These are phyloP conservation scores for Phialophora verrucosa DNA, from an alignment of 2,329 filamentous ascomycete genomes.

Conservation along the genomic window DNA sequence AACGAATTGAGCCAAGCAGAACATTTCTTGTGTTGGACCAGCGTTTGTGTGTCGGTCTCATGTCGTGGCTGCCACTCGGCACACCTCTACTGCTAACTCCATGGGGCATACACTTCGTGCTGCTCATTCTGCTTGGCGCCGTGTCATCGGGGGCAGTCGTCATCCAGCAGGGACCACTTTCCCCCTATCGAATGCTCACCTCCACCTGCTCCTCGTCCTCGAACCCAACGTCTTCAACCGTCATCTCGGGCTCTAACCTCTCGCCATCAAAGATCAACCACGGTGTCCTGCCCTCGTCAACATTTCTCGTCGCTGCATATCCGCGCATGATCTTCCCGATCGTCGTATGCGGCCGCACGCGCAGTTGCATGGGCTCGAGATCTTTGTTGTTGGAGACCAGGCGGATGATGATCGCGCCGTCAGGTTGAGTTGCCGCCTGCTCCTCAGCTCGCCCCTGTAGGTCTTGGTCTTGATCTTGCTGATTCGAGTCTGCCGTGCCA, in stretches of 20 bases:
- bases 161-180: not conserved
- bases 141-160: not conserved
- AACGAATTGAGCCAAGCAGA: conserved; percentile 1
- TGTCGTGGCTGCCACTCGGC: not conserved
- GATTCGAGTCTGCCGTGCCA: not conserved
- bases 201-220: conserved; percentile 77
- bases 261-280: conserved; percentile 78
- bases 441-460: conserved; percentile 3
- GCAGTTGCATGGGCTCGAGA: conserved; percentile 58
- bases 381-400: conserved; percentile 56
- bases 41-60: not conserved
- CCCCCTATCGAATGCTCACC: conserved; percentile 65
- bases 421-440: conserved; percentile 34
- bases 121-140: not conserved
- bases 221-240: conserved; percentile 71
- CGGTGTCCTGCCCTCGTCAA: conserved; percentile 61
- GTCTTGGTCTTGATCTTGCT: conserved; percentile 6
- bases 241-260: conserved; percentile 63
- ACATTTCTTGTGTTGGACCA: not conserved
- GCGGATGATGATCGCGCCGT: conserved; percentile 51
- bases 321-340: conserved; percentile 67
- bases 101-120: not conserved
- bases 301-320: conserved; percentile 62
- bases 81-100: not conserved
- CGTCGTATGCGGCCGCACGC: conserved; percentile 55